Base-by-base conservation (phyloP, 257 asterid species). In the Solanum etuberosum region DNA sequence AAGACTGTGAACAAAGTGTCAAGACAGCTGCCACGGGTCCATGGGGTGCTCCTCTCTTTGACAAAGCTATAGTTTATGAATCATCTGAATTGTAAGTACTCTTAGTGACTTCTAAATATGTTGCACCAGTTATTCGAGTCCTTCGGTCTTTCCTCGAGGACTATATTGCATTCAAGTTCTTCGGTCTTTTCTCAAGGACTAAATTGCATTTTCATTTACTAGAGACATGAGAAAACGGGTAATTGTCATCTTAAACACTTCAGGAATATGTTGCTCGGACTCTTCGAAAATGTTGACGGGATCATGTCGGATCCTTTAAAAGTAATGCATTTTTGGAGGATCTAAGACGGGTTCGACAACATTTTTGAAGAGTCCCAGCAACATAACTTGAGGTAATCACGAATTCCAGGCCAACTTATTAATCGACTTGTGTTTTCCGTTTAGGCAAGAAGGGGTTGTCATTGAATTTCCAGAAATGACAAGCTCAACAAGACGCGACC, bases 41-140 rank as follows among this genome's bases (percentile, higher is more conserved):
- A 9, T 97, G 98, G 98, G 99, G 99, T 68, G 98, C 99, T 73
- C 98, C 99, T 85, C 97, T 97, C 67, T 97, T 92, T 4, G 98
- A 97, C 91, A 97, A 97, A 88, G 99, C 98, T 23, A 89, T 97
- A 85, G 91, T 90, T 37, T 93, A 90, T 46, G 95, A 95, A 88
- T 95, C 98, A 25, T 90, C 94, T n/a, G 94, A 94, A 72, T 57
- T 97, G 99, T 97, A 91, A 95, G 99, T 71, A 71, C 84, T 67
- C 77, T 8, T 63, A 25, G 1, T 84, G 77, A 51, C 23, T 6
- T 67, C 42, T 43, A 34, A 67, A 42, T 27, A 42, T 85, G 87
- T 68, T 15, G 40, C 25, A 16, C 67, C 29, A 9, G 40, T 46
- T 27, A 42, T 0, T 0, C 13, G 18, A 27, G 18, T 18, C 16